Conservation (phyloP, 2,329 filamentous ascomycete species). For the Tolypocladium tundrense region DNA sequence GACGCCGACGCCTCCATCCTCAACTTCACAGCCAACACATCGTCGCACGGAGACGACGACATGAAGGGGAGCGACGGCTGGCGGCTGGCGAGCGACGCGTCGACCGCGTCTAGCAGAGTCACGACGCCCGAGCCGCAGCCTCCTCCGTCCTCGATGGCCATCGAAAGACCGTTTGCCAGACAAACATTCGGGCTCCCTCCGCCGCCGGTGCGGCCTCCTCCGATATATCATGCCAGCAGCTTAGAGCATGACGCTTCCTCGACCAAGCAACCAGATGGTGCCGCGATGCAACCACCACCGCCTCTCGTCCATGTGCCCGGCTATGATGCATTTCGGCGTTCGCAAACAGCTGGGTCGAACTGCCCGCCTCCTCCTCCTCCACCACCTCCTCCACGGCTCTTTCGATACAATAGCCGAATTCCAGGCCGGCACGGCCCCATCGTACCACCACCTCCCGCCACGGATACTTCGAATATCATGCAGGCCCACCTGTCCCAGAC, state of each 20-base stretch:
- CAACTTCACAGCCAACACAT: conserved; percentile 9
- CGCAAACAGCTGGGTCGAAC: background rate
- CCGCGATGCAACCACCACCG: background rate
- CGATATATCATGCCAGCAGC: background rate
- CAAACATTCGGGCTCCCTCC: conserved; percentile 6
- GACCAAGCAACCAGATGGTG: background rate
- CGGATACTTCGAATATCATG: background rate
- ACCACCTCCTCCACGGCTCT: background rate
- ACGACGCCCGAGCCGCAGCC: conserved; percentile 15
- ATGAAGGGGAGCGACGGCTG: conserved; percentile 16
- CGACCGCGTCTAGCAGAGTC: conserved; percentile 16
- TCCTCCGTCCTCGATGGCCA: background rate
- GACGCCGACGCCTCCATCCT: background rate
- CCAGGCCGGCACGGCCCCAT: background rate
- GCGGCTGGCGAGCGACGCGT: conserved; percentile 14
- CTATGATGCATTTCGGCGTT: background rate
- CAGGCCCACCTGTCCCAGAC: background rate
- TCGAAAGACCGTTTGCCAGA: conserved; percentile 3
- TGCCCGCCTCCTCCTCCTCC: background rate
- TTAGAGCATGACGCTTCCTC: background rate
- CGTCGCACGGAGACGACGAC: conserved; percentile 15
- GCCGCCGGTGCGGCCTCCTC: background rate
- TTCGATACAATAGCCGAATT: background rate
- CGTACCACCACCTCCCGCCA: background rate
- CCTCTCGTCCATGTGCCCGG: background rate